Conservation (phyloP, 805 yeast species). For the Candida coleopterorum region DNA sequence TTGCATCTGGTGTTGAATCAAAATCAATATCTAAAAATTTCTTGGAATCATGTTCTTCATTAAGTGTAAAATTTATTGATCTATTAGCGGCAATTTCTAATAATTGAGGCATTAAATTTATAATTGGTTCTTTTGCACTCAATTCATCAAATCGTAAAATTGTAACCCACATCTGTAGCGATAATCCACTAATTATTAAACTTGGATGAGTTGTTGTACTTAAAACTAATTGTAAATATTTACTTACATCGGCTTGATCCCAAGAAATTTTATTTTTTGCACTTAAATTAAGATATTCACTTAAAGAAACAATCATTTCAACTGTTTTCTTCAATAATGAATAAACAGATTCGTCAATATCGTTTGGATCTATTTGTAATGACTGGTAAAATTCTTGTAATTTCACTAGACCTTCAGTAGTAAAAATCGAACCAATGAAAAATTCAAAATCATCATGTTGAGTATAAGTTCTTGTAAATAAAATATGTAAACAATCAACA, state of each 20-base stretch:
- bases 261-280: slow-evolving; percentile 39
- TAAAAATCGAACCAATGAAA: slow-evolving; percentile 75
- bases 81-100: slow-evolving; percentile 76
- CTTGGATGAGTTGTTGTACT: slow-evolving; percentile 81
- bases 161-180: slow-evolving; percentile 92
- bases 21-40: slow-evolving; percentile 79
- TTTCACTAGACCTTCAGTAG: slow-evolving; percentile 66
- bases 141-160: slow-evolving; percentile 77
- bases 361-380: slow-evolving; percentile 60
- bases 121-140: slow-evolving; percentile 52
- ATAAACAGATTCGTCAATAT: slow-evolving; percentile 74
- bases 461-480: slow-evolving; percentile 75
- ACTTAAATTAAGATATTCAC: slow-evolving; percentile 65
- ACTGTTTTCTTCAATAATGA: slow-evolving; percentile 84
- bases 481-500: slow-evolving; percentile 83
- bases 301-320: slow-evolving; percentile 85
- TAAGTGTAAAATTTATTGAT: slow-evolving; percentile 65
- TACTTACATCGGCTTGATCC: slow-evolving; percentile 57
- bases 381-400: slow-evolving; percentile 59
- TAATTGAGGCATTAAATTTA: slow-evolving; percentile 57
- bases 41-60: slow-evolving; percentile 59
- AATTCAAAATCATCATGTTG: slow-evolving; percentile 65
- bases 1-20: slow-evolving; percentile 77
- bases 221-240: slow-evolving; percentile 69
- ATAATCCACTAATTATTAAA: slow-evolving; percentile 82